Evolutionary conservation across 2,329 filamentous ascomycete species (phyloP).

Genomic region (Dactylellina leptospora): DNA sequence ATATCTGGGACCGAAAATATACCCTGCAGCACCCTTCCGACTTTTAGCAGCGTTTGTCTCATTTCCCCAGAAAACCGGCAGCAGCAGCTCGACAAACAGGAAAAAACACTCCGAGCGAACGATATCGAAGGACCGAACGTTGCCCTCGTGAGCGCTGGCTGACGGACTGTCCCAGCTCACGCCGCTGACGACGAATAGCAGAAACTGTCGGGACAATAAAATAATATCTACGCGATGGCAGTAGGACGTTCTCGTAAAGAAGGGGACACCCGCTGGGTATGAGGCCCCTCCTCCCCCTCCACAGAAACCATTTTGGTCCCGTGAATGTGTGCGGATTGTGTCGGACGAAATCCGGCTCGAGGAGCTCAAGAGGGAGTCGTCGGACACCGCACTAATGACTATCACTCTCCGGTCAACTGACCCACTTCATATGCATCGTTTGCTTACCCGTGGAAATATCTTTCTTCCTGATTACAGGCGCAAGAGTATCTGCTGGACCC

Average conservation of each 20-base stretch:
- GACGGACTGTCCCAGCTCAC: too few species aligned
- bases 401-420: conserved; percentile 23
- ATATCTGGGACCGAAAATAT: too few species aligned
- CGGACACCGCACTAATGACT: background rate
- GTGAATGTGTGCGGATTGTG: conserved; percentile 25
- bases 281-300: background rate
- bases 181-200: too few species aligned
- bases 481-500: conserved; percentile 52
- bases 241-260: conserved; percentile 47
- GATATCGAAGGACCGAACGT: conserved; percentile 6
- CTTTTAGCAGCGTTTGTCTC: conserved; percentile 34
- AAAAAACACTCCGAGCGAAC: background rate
- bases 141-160: conserved; percentile 1
- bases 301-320: background rate
- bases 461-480: conserved; percentile 31
- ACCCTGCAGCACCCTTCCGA: conserved; percentile 9
- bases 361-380: conserved; percentile 25
- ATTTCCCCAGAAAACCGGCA: conserved; percentile 29
- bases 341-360: conserved; percentile 46
- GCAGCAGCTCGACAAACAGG: conserved; percentile 1
- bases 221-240: too few species aligned
- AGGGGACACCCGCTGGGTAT: conserved; percentile 49
- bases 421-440: conserved; percentile 13
- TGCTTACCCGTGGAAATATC: too few species aligned
- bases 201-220: too few species aligned